Base-by-base conservation (phyloP, 176 grass and related monocot species). In the Aegilops bicornis region DNA sequence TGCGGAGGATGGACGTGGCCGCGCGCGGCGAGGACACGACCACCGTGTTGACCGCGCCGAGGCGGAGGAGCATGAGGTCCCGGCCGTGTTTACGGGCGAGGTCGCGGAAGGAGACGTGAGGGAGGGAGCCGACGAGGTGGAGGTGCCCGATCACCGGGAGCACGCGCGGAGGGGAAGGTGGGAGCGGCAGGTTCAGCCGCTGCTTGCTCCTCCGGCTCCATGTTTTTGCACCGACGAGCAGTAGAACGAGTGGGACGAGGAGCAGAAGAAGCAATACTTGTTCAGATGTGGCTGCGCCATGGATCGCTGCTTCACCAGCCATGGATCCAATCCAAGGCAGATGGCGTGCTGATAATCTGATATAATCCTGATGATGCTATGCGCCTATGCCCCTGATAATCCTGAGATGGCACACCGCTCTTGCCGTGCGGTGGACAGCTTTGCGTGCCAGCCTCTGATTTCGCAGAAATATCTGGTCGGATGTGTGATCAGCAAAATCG, bases 61-160 rank as follows among this genome's bases (percentile, higher is more conserved):
- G 42, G 23, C 72, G 72, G 24, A 74, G 72, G 42, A 75, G 42
- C 72, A 75, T 75, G 42, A 75, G 7, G 42, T 75, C 42, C 72
- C 3, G 42, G 42, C 72, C 72, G 42, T 75, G 42, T 7, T 50
- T 75, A 23, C 3, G 3, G 7, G 42, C 23, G 42, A 48, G 72
- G 23, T 75, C 40, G 40, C 72, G 42, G 3, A 75, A 48, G 23
- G 72, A 75, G 14, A 75, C 42, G 14, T 75, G 72, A 0, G 72
- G n/a, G 11, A 75, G 42, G 42, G 13, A 0, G 0, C 72, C 72
- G 40, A 75, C 42, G 1, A 50, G 72, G 72, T 75, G 72, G 13
- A 75, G 42, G 24, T 75, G 72, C 72, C 72, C 72, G 42, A 75
- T 75, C 42, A 75, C 72, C 13, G 72, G 72, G 11, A 75, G 3